These are phyloP conservation scores for Candida bentonensis DNA, from an alignment of 805 yeast species.

Conservation along the genomic window DNA sequence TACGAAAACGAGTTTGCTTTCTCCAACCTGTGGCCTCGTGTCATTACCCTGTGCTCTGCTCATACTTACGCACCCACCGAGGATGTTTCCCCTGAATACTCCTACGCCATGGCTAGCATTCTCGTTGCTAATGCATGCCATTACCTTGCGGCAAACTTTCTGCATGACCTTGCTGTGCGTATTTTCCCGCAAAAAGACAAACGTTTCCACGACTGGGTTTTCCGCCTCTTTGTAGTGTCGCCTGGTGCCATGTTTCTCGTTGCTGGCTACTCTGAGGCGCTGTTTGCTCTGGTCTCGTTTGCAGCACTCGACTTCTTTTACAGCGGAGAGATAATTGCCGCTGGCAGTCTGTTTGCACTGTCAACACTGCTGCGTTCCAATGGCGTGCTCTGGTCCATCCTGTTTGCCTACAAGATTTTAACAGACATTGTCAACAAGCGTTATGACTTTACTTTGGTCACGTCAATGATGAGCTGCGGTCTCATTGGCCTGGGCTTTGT, in stretches of 20 bases:
- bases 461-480: constrained; percentile 40
- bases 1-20: constrained; percentile 90
- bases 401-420: constrained; percentile 45
- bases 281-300: constrained; percentile 48
- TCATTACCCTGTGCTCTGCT: constrained; percentile 21
- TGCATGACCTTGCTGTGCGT: constrained; percentile 34
- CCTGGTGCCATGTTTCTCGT: constrained; percentile 74
- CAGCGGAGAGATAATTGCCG: constrained; percentile 25
- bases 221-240: constrained; percentile 40
- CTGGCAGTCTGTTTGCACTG: constrained; percentile 42
- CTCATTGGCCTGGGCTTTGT: constrained; percentile 35
- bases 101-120: constrained; percentile 33
- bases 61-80: constrained; percentile 3
- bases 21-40: constrained; percentile 60
- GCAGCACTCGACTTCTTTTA: constrained; percentile 41
- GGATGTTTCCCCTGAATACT: constrained; percentile 19
- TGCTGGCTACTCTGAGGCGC: constrained; percentile 63
- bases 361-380: constrained; percentile 63
- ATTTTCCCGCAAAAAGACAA: constrained; percentile 9
- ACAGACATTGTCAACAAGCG: constrained; percentile 8
- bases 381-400: constrained; percentile 55
- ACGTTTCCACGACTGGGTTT: constrained; percentile 21
- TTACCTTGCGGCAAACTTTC: constrained; percentile 30
- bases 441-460: constrained; percentile 6
- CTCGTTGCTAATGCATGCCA: constrained; percentile 40